Evolutionary conservation across 2,329 filamentous ascomycete species (phyloP), one percentile per base, ranked within the genome.

Genomic region (Aspergillus nomiae): DNA sequence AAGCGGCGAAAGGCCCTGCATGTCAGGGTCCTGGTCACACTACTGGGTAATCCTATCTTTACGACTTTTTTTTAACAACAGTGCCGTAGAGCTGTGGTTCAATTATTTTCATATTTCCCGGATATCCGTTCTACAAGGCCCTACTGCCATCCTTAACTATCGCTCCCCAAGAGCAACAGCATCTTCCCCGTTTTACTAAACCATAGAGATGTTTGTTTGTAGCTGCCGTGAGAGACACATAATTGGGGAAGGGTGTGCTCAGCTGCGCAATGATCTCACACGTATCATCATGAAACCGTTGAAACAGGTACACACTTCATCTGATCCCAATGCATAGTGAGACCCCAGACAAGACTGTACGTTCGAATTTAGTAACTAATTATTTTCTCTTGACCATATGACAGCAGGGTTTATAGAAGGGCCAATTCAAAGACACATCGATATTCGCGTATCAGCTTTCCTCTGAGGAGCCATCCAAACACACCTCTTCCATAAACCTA

Each of bases 211-310:
- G n/a, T 9, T 2, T 19, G 2, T n/a, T 36, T 10, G 2, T 9
- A 6, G 0, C 38, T 4, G 3, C 16, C 9, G 0, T 10, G 3
- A 41, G 16, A 41, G 8, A n/a, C 16, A 16, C 1, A 1, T 1
- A 1, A n/a, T 10, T 8, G 0, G 6, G 1, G 19, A n/a, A n/a
- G 19, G 3, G 8, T 8, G n/a, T 4, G 1, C 3, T 41, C 16
- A 19, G 38, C 14, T n/a, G 7, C 0, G 38, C 3, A 7, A 4
- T 41, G 8, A n/a, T 41, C 9, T 41, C 36, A 10, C 9, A 0
- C 16, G 19, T n/a, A 19, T 24, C 21, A 24, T 24, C 1, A 2
- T 41, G 38, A 41, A 16, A 41, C 38, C 38, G 2, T 41, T n/a
- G 8, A 1, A n/a, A 9, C 38, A 10, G 16, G 38, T 7, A n/a